phyloP scores from a whole-genome alignment of 495 filamentous ascomycete species.

The Recurvomyces mirabilis region DNA sequence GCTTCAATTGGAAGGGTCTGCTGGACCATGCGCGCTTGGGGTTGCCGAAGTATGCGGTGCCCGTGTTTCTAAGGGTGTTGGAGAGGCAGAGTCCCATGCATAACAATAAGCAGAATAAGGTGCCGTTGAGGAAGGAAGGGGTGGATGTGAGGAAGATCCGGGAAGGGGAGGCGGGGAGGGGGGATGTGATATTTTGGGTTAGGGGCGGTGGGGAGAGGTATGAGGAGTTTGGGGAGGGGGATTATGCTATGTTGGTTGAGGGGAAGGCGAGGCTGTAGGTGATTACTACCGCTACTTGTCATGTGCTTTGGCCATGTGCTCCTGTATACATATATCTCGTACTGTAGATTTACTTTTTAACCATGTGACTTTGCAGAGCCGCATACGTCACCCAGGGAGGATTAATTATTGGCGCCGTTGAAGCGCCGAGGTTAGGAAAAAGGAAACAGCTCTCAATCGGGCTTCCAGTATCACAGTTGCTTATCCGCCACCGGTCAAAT shows the following conservation, averaged over 20 bases:
- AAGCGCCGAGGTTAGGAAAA: too few species aligned
- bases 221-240: slow-evolving; percentile 23
- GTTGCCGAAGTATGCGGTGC: slow-evolving; percentile 65
- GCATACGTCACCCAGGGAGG: too few species aligned
- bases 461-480: too few species aligned
- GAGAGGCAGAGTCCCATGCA: slow-evolving; percentile 52
- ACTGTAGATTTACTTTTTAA: too few species aligned
- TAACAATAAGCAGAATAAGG: slow-evolving; percentile 80
- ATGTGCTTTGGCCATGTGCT: too few species aligned
- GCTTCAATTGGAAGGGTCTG: slow-evolving; percentile 26
- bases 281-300: background rate
- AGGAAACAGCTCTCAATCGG: too few species aligned
- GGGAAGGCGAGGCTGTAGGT: slow-evolving; percentile 19
- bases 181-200: slow-evolving; percentile 21
- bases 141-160: slow-evolving; percentile 42
- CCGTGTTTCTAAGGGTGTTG: slow-evolving; percentile 59
- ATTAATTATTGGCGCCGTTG: too few species aligned
- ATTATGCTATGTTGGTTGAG: slow-evolving; percentile 23
- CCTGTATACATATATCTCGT: background rate
- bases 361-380: too few species aligned
- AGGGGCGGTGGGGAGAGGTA: slow-evolving; percentile 16
- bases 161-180: slow-evolving; percentile 17
- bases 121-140: slow-evolving; percentile 58
- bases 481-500: too few species aligned
- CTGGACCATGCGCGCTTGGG: slow-evolving; percentile 36